Evolutionary conservation across 495 filamentous ascomycete genomes (phyloP).

Genomic region (Penicillium angulare): DNA sequence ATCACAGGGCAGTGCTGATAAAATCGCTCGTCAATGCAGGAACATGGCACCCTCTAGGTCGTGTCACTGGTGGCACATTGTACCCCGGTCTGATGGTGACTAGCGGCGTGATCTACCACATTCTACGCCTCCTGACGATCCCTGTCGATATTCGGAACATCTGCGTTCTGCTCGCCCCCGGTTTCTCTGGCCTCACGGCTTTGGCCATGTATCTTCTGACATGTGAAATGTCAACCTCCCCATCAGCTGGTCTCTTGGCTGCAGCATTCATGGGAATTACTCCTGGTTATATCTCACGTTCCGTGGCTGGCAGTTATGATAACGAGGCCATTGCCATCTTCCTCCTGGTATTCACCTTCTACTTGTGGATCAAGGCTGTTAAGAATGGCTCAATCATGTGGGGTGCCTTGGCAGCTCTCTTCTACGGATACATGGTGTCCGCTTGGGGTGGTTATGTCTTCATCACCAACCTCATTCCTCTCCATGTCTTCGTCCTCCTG

Average conservation of each 20-base stretch:
- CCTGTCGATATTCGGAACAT: constrained; percentile 99
- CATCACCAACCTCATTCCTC: constrained; percentile 95
- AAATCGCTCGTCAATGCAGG: constrained; percentile 43
- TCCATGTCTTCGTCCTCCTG: constrained; percentile 93
- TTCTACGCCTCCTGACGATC: constrained; percentile 85
- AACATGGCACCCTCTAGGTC: constrained; percentile 99
- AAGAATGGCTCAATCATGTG: constrained; percentile 95
- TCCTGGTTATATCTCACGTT: constrained; percentile 96
- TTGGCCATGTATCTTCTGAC: constrained; percentile 94
- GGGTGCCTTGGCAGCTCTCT: constrained; percentile 91
- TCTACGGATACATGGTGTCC: constrained; percentile 99
- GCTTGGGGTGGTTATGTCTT: constrained; percentile 99
- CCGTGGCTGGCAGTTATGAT: constrained; percentile 98
- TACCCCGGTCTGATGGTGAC: constrained; percentile 99
- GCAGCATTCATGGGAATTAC: constrained; percentile 97
- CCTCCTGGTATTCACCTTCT: constrained; percentile 97
- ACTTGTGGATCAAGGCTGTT: constrained; percentile 96
- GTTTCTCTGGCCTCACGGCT: constrained; percentile 92
- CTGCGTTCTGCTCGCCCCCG: constrained; percentile 94
- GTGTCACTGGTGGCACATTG: constrained; percentile 96
- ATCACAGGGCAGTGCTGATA: constrained; percentile 18
- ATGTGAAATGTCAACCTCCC: constrained; percentile 88
- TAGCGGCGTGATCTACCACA: constrained; percentile 93
- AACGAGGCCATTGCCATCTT: constrained; percentile 99
- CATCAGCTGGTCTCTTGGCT: constrained; percentile 91